Evolutionary conservation across 805 yeast species (phyloP), one percentile per base, ranked within the genome.

Genomic region (Tetrapisispora taiwanensis): DNA sequence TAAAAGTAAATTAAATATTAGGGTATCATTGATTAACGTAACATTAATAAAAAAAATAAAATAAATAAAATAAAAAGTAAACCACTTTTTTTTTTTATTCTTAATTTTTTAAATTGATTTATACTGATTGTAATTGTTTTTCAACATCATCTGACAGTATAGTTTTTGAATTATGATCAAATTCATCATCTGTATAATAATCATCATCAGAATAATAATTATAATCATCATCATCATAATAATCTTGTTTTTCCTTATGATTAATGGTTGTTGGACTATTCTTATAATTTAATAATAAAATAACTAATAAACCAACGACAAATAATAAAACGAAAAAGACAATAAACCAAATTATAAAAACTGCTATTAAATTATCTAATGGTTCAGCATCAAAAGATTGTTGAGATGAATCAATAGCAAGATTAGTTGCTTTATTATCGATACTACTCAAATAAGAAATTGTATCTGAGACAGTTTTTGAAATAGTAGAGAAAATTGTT

Each of bases 301-400:
- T 19, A 7, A 36, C 41, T 13, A 42, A 13, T 12, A 42, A 36
- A 10, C 30, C 27, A 20, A 42, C 24, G 13, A 30, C 41, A 19
- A 42, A 36, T 26, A 36, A 31, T 18, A 36, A 12, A 18, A 42
- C 26, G 14, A 42, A 42, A 19, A 42, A 36, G 15, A 36, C 45
- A 14, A 42, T 42, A 14, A 36, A 42, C 45, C 45, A 42, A 24
- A 42, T 42, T 9, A 42, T 36, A 28, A 42, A 42, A 3, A 42
- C 45, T 5, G 45, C 45, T 2, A 42, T 36, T 19, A 42, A 32
- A 31, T 42, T 42, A 26, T 36, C 45, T 15, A 42, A 36, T 19
- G 45, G 45, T 14, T 42, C 45, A 9, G 42, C 6, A 18, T 40
- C 24, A 17, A 40, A 22, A 28, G 42, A 14, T 31, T 39, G 19